phyloP scores from a whole-genome alignment of 306 rosid species.

The Castanea sativa region DNA sequence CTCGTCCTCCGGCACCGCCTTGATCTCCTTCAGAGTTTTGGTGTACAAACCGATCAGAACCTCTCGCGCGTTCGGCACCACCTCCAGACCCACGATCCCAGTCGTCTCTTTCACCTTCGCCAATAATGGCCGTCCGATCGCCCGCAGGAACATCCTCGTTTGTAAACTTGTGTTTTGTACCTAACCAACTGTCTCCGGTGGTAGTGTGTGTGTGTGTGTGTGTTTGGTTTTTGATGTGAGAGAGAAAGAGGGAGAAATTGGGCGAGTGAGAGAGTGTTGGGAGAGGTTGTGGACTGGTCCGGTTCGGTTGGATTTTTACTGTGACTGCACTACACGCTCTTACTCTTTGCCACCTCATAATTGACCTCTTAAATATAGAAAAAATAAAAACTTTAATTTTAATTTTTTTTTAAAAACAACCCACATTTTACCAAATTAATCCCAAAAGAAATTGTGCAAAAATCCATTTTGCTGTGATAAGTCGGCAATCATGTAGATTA shows the following conservation, averaged over 20 bases:
- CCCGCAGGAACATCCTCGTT: slow-evolving; percentile 68
- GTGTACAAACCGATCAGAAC: slow-evolving; percentile 66
- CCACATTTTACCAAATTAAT: too few species aligned
- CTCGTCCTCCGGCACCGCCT: slow-evolving; percentile 83
- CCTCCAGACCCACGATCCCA: slow-evolving; percentile 84
- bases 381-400: too few species aligned
- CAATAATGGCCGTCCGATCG: slow-evolving; percentile 77
- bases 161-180: background rate
- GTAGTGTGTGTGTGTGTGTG: too few species aligned
- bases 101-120: slow-evolving; percentile 85
- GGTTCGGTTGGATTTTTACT: background rate
- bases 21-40: slow-evolving; percentile 81
- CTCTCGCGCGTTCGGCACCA: slow-evolving; percentile 83
- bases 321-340: background rate
- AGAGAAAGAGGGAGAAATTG: background rate
- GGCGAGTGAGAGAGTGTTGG: background rate
- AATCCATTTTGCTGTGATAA: too few species aligned
- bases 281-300: background rate
- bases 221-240: background rate
- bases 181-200: too few species aligned
- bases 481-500: too few species aligned
- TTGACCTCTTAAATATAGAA: too few species aligned
- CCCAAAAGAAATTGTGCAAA: too few species aligned
- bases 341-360: background rate
- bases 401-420: too few species aligned